Evolutionary conservation across 2,329 filamentous ascomycete species (phyloP).

Genomic region (Trichophyton benhamiae): DNA sequence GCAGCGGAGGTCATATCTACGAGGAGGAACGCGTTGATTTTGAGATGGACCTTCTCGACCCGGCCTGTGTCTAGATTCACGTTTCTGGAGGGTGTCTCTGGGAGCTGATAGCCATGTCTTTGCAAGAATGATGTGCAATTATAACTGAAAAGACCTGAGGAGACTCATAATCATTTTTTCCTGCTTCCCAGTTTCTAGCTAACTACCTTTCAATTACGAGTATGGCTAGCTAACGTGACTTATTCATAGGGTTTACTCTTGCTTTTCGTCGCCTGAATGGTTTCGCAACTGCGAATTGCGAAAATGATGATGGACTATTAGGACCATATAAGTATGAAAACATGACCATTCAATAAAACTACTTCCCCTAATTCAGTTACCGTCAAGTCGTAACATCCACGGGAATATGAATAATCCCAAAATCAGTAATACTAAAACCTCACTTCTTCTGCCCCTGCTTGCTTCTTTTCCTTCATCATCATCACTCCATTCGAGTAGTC

Average conservation of each 20-base stretch:
- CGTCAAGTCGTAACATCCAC: background rate
- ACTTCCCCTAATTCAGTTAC: background rate
- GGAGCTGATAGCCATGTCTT: background rate
- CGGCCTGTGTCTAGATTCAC: background rate
- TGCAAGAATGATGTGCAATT: constrained; percentile 27
- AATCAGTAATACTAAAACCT: background rate
- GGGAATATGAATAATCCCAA: background rate
- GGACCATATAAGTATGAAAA: background rate
- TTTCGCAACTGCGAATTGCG: background rate
- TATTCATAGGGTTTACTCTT: background rate
- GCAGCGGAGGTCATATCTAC: background rate
- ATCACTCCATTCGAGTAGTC: background rate
- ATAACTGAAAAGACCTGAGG: constrained; percentile 38
- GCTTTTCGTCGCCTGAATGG: background rate
- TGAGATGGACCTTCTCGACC: background rate
- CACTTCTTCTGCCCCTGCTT: background rate
- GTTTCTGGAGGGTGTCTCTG: background rate
- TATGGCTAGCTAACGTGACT: background rate
- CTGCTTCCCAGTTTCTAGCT: background rate
- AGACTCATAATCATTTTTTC: constrained; percentile 13
- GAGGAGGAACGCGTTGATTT: background rate
- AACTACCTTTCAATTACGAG: too few relatives aligned
- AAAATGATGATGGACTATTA: background rate
- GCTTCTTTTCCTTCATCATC: background rate
- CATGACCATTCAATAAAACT: background rate